A percentile compares a stretch with the other conserved stretches of the same genome.
Evolutionary conservation across 495 filamentous ascomycete species (phyloP).

Genomic region (Lasiosphaeris hirsuta): DNA sequence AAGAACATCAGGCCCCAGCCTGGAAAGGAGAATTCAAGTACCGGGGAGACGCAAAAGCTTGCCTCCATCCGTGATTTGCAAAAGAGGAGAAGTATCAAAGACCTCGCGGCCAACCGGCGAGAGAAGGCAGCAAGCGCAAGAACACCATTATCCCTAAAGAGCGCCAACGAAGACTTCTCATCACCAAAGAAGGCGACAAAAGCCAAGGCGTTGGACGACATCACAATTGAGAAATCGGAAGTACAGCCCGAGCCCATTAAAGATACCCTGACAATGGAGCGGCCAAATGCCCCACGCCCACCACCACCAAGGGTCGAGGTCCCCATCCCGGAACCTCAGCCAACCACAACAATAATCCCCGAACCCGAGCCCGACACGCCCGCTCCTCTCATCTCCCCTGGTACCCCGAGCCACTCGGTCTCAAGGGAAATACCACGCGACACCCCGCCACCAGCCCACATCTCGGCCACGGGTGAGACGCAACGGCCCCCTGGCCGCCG

Average conservation of each 20-base stretch:
- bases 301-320: conserved; percentile 24
- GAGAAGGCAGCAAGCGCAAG: conserved; percentile 28
- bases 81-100: conserved; percentile 33
- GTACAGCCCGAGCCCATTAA: neutral
- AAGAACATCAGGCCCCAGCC: conserved; percentile 5
- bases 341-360: conserved; percentile 22
- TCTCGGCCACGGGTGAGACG: conserved; percentile 47
- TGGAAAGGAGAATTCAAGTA: conserved; percentile 32
- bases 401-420: conserved; percentile 31
- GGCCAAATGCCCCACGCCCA: neutral
- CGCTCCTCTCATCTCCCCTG: conserved; percentile 29
- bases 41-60: conserved; percentile 9
- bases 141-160: conserved; percentile 43
- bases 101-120: conserved; percentile 26
- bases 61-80: conserved; percentile 12
- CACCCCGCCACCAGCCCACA: conserved; percentile 55
- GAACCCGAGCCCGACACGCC: conserved; percentile 29
- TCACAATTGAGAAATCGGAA: neutral
- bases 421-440: conserved; percentile 39
- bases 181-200: conserved; percentile 41
- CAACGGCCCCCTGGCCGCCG: conserved; percentile 58
- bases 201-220: conserved; percentile 18
- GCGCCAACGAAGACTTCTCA: conserved; percentile 43
- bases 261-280: conserved; percentile 13
- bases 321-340: conserved; percentile 15